Evolutionary conservation across 768 basidiomycete genomes (phyloP), one percentile per base, ranked within the genome.

Genomic region (Obba rivulosa): DNA sequence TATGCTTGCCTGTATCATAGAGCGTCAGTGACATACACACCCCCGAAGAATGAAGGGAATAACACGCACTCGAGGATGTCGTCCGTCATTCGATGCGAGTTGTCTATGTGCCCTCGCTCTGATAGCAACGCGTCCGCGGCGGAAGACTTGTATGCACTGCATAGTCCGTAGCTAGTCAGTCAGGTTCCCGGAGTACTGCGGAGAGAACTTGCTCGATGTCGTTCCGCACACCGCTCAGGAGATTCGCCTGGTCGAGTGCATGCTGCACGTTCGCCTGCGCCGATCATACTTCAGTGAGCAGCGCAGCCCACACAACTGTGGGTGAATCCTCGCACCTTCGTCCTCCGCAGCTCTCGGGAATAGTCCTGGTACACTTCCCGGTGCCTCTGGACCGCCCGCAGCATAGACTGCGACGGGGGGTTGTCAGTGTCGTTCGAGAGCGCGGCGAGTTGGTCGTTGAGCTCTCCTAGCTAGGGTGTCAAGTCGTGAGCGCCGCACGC

Each of bases 61-160:
- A 21, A 14, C 41, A 65, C 87, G 50, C 61, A 95, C 93, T 87
- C 80, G 21, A 99, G 73, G 28, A 94, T 76, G 36, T 87, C 87
- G 61, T 98, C 95, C 17, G 91, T 87, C 94, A 98, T 97, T 49
- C 80, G 74, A 69, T 98, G 94, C 20, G 88, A 92, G 55, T 82
- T 88, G 68, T 97, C 95, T 51, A 98, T 95, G 52, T 81, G 79
- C 3, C 85, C 79, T 39, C 96, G 78, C 68, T 99, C 96, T 20
- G 83, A 81, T 22, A 99, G 73, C 35, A 99, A 69, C 5, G 89
- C 80, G 56, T 98, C 96, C 1, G 89, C 83, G 13, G 87, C 79
- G 16, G 89, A 86, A 5, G 91, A 87, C 65, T 93, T 93, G 69
- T 94, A 94, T 34, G 92, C 87, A 53, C 93, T 96, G 55, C 16